These are phyloP conservation scores for Protomyces lactucae-debilis DNA, from an alignment of 1,139 yeast genomes.

Conservation along the genomic window DNA sequence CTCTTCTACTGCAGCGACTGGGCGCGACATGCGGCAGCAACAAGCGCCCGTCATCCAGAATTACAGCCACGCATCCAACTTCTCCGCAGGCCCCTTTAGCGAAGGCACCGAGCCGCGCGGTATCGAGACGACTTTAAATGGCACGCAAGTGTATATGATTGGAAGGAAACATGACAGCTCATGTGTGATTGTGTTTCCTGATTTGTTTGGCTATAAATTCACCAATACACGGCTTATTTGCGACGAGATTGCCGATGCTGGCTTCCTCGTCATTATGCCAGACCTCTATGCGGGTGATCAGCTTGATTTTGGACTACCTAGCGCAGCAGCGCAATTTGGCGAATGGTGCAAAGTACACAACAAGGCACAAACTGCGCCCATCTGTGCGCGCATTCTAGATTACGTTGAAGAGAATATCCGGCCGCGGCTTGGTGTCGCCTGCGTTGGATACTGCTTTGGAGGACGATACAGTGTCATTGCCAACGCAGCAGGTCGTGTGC, in stretches of 20 bases:
- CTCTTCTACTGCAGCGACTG: neutral
- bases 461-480: constrained; percentile 33
- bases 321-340: constrained; percentile 16
- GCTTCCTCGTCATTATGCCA: constrained; percentile 29
- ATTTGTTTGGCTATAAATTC: constrained; percentile 31
- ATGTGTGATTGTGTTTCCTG: constrained; percentile 29
- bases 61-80: constrained; percentile 7
- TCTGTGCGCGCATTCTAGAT: constrained; percentile 29
- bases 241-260: constrained; percentile 30
- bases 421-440: constrained; percentile 28
- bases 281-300: constrained; percentile 29
- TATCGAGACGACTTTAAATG: constrained; percentile 24
- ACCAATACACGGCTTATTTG: constrained; percentile 31
- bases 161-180: constrained; percentile 25
- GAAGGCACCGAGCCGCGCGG: constrained; percentile 29
- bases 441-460: constrained; percentile 33
- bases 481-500: constrained; percentile 24
- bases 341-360: constrained; percentile 30
- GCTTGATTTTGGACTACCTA: constrained; percentile 15
- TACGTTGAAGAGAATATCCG: constrained; percentile 31
- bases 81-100: constrained; percentile 28
- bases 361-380: constrained; percentile 30
- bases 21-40: neutral
- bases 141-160: constrained; percentile 26
- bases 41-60: neutral